phyloP scores from a whole-genome alignment of 345 rosid genomes.

The Camelina hispida region DNA sequence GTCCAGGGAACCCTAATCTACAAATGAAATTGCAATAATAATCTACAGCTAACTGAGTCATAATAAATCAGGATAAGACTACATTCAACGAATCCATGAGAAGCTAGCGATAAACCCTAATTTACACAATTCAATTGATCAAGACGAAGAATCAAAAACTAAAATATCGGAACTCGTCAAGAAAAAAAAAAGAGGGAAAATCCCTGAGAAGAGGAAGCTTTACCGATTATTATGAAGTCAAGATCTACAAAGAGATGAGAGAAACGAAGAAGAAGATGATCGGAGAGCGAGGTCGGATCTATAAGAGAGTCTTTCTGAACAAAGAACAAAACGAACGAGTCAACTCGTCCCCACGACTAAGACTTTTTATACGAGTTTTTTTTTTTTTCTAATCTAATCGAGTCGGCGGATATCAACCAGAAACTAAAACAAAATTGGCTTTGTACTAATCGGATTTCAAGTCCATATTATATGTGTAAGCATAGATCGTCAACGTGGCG shows the following conservation, averaged over 20 bases:
- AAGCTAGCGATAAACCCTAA: not conserved
- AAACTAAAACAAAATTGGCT: not conserved
- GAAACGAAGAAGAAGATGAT: slow-evolving; percentile 26
- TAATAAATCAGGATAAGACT: not conserved
- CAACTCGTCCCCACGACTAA: slow-evolving; percentile 23
- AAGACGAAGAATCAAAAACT: slow-evolving; percentile 10
- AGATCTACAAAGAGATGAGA: not conserved
- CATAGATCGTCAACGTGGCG: not conserved
- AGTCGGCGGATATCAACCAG: slow-evolving; percentile 30
- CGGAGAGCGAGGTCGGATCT: slow-evolving; percentile 3
- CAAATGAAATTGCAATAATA: not conserved
- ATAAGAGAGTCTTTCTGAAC: not conserved
- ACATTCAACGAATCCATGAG: not conserved
- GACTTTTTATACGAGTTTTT: not conserved
- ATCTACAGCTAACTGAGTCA: not conserved
- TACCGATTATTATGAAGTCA: slow-evolving; percentile 7
- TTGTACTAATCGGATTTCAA: not conserved
- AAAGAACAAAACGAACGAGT: slow-evolving; percentile 14
- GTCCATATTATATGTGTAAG: slow-evolving; percentile 2
- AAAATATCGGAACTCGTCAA: not conserved
- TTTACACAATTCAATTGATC: slow-evolving; percentile 10
- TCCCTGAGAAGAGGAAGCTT: not conserved
- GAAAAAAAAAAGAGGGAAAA: not conserved
- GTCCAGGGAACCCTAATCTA: slow-evolving; percentile 3
- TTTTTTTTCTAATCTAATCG: not conserved